These are phyloP conservation scores for Sergeia podlipaevii DNA, from an alignment of 208 protist species.

Conservation along the genomic window DNA sequence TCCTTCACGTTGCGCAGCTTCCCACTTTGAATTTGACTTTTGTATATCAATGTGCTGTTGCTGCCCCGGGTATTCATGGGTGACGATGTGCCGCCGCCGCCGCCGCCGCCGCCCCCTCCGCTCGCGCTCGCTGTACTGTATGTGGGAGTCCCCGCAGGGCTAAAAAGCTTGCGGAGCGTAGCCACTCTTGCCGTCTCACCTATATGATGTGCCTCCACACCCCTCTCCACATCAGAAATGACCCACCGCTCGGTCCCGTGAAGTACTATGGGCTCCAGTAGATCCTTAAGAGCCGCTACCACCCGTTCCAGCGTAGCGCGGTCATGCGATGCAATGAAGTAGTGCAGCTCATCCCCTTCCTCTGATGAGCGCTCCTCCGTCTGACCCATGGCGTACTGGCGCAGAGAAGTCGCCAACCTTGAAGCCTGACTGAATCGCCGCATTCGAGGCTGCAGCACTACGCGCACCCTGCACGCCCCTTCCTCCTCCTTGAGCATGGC, in stretches of 20 bases:
- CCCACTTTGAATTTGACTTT: constrained; percentile 61
- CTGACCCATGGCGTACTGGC: too few relatives aligned
- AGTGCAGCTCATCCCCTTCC: constrained; percentile 36
- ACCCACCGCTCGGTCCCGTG: constrained; percentile 70
- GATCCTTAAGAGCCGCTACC: constrained; percentile 47
- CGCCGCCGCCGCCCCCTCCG: neutral
- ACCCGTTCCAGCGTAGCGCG: constrained; percentile 68
- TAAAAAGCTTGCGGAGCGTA: constrained; percentile 18
- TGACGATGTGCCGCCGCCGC: neutral
- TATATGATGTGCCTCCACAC: constrained; percentile 20
- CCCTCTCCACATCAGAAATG: constrained; percentile 80
- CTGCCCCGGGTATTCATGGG: neutral
- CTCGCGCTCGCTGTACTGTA: too few relatives aligned
- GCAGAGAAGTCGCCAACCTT: neutral
- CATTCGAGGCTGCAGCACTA: constrained; percentile 78
- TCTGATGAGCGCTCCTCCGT: neutral
- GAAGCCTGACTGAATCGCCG: constrained; percentile 39
- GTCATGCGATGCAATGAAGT: constrained; percentile 80
- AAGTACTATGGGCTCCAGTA: constrained; percentile 61
- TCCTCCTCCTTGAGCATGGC: constrained; percentile 69
- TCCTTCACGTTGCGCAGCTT: constrained; percentile 72
- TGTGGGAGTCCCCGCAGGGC: constrained; percentile 5
- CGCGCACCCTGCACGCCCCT: constrained; percentile 52
- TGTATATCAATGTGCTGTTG: constrained; percentile 52
- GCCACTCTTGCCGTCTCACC: constrained; percentile 20